Conservation (phyloP, 306 rosid genomes). For the Prinsepia uniflora region DNA sequence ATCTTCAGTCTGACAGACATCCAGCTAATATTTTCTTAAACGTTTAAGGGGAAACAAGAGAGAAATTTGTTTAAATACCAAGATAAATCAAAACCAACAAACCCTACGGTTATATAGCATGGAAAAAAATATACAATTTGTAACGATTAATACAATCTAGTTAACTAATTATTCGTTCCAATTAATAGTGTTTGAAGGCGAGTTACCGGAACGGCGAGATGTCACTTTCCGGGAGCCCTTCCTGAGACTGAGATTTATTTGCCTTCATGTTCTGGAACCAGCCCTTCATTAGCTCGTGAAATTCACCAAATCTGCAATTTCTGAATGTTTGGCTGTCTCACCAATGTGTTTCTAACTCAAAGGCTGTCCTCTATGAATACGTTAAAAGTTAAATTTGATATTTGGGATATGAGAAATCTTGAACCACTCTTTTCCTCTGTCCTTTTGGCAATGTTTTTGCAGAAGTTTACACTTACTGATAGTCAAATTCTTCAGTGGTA, state of each 20-base stretch:
- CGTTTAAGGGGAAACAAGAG: no score
- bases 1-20: no score
- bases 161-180: no score
- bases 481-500: slow-evolving; percentile 9
- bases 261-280: not conserved
- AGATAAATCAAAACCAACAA: no score
- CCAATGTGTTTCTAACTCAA: not conserved
- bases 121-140: no score
- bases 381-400: not conserved
- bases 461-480: not conserved
- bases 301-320: not conserved
- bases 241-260: not conserved
- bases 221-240: not conserved
- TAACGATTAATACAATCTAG: no score
- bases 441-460: not conserved
- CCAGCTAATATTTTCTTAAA: no score
- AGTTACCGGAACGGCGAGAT: not conserved
- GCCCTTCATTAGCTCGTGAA: not conserved
- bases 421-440: slow-evolving; percentile 9
- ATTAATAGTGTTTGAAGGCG: no score
- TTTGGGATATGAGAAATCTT: slow-evolving; percentile 11
- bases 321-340: not conserved
- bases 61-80: no score
- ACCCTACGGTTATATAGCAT: no score
- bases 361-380: not conserved